Conservation (phyloP, 2,329 filamentous ascomycete species). For the Cercospora sesami region DNA sequence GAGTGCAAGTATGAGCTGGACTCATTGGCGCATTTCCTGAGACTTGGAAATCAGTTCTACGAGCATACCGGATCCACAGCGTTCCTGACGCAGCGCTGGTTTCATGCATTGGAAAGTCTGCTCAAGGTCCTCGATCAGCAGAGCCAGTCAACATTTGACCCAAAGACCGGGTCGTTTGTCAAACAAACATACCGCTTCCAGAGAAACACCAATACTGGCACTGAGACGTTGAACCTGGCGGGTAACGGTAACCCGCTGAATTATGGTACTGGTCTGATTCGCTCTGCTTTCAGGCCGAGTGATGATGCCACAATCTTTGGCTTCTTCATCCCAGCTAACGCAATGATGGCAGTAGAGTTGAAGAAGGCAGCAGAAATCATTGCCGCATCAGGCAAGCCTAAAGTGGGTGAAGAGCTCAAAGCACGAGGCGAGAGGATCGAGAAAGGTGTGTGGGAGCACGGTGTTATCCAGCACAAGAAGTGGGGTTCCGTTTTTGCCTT, state of each 20-base stretch:
- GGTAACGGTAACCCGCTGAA: slow-evolving; percentile 92
- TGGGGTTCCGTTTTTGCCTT: slow-evolving; percentile 81
- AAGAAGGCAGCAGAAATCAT: slow-evolving; percentile 71
- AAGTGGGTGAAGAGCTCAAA: slow-evolving; percentile 52
- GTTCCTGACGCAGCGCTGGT: slow-evolving; percentile 79
- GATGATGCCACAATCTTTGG: slow-evolving; percentile 94
- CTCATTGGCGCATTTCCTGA: slow-evolving; percentile 87
- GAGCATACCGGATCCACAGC: slow-evolving; percentile 73
- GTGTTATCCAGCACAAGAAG: slow-evolving; percentile 71
- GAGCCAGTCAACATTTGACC: slow-evolving; percentile 76
- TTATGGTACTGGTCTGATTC: slow-evolving; percentile 76
- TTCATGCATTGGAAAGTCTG: slow-evolving; percentile 71
- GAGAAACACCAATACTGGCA: slow-evolving; percentile 74
- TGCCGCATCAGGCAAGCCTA: slow-evolving; percentile 57
- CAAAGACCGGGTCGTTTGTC: slow-evolving; percentile 62
- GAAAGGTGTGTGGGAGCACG: slow-evolving; percentile 80
- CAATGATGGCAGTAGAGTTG: slow-evolving; percentile 91
- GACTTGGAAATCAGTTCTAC: slow-evolving; percentile 82
- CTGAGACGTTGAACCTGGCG: slow-evolving; percentile 79
- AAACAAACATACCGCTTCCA: slow-evolving; percentile 86
- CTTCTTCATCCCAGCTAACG: slow-evolving; percentile 93
- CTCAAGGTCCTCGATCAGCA: slow-evolving; percentile 75
- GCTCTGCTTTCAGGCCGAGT: slow-evolving; percentile 90
- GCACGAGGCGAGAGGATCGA: slow-evolving; percentile 65
- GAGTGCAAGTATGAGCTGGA: slow-evolving; percentile 99